Percentiles rank a stretch among this genome's conserved stretches.
Evolutionary conservation across 768 basidiomycete genomes (phyloP).

Genomic region (Hygrocybe coccinea): DNA sequence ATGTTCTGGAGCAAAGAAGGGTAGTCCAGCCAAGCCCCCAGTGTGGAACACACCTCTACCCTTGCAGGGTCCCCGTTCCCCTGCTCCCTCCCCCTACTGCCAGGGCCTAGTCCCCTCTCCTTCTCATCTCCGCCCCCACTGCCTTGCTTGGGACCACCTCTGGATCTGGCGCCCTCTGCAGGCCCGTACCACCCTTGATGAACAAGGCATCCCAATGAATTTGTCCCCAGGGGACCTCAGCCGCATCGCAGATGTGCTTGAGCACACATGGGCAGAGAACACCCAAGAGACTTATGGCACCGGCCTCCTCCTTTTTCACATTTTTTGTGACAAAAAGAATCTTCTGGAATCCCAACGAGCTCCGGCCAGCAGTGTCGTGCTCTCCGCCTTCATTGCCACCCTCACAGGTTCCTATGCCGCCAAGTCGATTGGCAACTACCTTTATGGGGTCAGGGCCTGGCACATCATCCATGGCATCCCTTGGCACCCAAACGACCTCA

Average conservation of each 20-base stretch:
- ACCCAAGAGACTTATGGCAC: conserved; percentile 36
- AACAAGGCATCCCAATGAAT: too few species aligned
- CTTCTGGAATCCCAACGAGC: conserved; percentile 31
- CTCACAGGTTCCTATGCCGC: conserved; percentile 31
- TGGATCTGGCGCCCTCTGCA: too few species aligned
- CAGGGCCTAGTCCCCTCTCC: too few species aligned
- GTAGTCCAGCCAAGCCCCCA: too few species aligned
- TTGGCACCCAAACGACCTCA: conserved; percentile 25
- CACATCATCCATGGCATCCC: conserved; percentile 38
- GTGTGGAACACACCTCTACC: too few species aligned
- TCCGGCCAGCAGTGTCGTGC: conserved; percentile 22
- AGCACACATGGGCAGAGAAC: conserved; percentile 24
- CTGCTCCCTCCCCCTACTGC: too few species aligned
- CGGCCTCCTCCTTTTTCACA: conserved; percentile 35
- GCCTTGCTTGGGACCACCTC: too few species aligned
- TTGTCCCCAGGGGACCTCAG: conserved; percentile 21
- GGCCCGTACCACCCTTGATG: too few species aligned
- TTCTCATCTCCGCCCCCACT: too few species aligned
- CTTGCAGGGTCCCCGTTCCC: too few species aligned
- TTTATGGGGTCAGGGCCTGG: conserved; percentile 40
- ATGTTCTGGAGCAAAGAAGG: too few species aligned
- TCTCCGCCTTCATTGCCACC: conserved; percentile 28
- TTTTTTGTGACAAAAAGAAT: conserved; percentile 32
- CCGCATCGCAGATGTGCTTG: conserved; percentile 22
- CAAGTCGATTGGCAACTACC: conserved; percentile 33